phyloP scores from a whole-genome alignment of 2,329 filamentous ascomycete genomes.

The Botrytis hyacinthi region DNA sequence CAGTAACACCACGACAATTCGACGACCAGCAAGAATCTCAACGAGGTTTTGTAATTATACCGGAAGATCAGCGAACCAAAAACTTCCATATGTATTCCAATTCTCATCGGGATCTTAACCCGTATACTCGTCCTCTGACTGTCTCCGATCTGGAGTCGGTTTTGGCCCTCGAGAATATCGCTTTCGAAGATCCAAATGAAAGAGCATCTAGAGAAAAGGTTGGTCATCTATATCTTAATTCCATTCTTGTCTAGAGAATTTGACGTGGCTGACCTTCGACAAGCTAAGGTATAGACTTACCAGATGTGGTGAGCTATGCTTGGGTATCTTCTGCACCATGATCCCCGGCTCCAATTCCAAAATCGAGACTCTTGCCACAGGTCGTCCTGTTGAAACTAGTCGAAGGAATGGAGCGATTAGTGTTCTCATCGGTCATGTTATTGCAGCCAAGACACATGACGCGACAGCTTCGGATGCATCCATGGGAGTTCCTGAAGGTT shows the following conservation, averaged over 20 bases:
- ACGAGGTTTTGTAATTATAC: constrained; percentile 30
- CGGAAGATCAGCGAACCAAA: constrained; percentile 30
- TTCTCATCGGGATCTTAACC: constrained; percentile 53
- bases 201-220: constrained; percentile 56
- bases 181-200: constrained; percentile 51
- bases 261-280: constrained; percentile 40
- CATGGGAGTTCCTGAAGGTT: constrained; percentile 72
- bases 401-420: constrained; percentile 54
- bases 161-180: constrained; percentile 53
- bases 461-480: constrained; percentile 67
- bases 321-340: constrained; percentile 75
- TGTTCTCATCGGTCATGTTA: constrained; percentile 73
- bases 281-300: constrained; percentile 72
- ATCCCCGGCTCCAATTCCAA: constrained; percentile 48
- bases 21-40: constrained; percentile 20
- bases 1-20: constrained; percentile 21
- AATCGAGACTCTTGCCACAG: constrained; percentile 53
- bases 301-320: constrained; percentile 70
- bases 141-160: constrained; percentile 62
- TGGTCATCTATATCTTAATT: constrained; percentile 27
- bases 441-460: constrained; percentile 68
- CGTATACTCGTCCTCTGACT: constrained; percentile 72
- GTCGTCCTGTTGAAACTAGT: constrained; percentile 58
- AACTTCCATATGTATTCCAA: constrained; percentile 40
- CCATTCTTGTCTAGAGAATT: constrained; percentile 1